Evolutionary conservation across 176 grass and related monocot genomes (phyloP).

Genomic region (Chrysopogon serrulatus): DNA sequence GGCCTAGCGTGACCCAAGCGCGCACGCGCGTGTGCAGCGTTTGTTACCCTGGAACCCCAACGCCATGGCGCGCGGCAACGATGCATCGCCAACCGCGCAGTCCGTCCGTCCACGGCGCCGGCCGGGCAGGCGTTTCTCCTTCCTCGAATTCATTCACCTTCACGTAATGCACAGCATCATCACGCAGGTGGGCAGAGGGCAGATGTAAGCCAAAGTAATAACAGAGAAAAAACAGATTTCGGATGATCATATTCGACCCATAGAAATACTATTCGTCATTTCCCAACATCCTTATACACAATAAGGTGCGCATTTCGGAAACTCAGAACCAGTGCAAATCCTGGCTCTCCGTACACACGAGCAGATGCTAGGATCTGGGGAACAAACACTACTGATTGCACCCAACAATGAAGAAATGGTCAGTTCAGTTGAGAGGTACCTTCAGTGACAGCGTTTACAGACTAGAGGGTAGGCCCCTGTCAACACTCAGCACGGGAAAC

Average conservation of each 20-base stretch:
- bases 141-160: neutral
- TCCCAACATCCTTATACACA: neutral
- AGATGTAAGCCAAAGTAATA: neutral
- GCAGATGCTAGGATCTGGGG: neutral
- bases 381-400: conserved; percentile 16
- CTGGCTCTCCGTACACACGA: neutral
- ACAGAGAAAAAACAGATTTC: neutral
- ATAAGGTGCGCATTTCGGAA: neutral
- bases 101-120: too few relatives aligned
- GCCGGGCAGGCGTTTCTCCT: too few relatives aligned
- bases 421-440: conserved; percentile 33
- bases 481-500: conserved; percentile 30
- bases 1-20: too few relatives aligned
- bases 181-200: neutral
- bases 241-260: neutral
- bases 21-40: too few relatives aligned
- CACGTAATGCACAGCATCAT: neutral
- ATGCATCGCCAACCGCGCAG: neutral
- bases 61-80: neutral
- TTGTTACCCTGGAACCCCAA: too few relatives aligned
- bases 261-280: neutral
- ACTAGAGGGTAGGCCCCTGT: neutral
- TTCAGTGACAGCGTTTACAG: conserved; percentile 26
- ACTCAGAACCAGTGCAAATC: conserved; percentile 5
- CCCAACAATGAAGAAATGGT: conserved; percentile 34